Evolutionary conservation across 2,329 filamentous ascomycete species (phyloP), one percentile per base, ranked within the genome.

Genomic region (Arthroderma sp.): DNA sequence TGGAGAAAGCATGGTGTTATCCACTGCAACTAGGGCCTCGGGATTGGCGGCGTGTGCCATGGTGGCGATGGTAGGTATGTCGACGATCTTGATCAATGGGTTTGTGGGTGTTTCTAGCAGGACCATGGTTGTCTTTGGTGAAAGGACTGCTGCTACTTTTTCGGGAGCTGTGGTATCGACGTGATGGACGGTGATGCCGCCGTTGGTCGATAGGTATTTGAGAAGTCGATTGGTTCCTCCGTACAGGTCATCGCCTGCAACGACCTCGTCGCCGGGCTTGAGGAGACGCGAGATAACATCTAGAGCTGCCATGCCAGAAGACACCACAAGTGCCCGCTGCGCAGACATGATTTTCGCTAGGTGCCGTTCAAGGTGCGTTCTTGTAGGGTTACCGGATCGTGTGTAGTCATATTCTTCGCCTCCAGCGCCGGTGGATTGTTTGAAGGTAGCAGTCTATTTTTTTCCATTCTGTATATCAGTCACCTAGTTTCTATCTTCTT

Each of bases 271-370:
- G 48, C 91, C 91, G 0, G 91, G 89, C 48, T 83, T 80, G 42
- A 98, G 73, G 9, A 96, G 72, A 44, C 91, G 82, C 10, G 87
- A 93, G 54, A 98, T 95, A 51, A 98, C 89, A 66, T 98, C 91
- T 57, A 96, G 71, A 27, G 91, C 91, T 43, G 87, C 91, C 91
- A 98, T 98, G 47, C 91, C 91, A 1, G 89, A 96, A 44, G 88
- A 87, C 38, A 96, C 89, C 40, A 93, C 89, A 42, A 98, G 77
- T 6, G 86, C 86, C 46, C 93, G 83, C 57, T 80, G 80, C 38
- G 91, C 91, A 56, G 86, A 88, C 93, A 98, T 98, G 63, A 98
- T 94, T 76, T 98, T 98, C 59, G 93, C 91, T 56, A 98, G 73
- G 66, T 98, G 91, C 48, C 89, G 80, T 70, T 98, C 91, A 51